Percentiles rank a stretch among this genome's conserved stretches.
Evolutionary conservation across 2,329 filamentous ascomycete species (phyloP).

Genomic region (Fusarium sp.): DNA sequence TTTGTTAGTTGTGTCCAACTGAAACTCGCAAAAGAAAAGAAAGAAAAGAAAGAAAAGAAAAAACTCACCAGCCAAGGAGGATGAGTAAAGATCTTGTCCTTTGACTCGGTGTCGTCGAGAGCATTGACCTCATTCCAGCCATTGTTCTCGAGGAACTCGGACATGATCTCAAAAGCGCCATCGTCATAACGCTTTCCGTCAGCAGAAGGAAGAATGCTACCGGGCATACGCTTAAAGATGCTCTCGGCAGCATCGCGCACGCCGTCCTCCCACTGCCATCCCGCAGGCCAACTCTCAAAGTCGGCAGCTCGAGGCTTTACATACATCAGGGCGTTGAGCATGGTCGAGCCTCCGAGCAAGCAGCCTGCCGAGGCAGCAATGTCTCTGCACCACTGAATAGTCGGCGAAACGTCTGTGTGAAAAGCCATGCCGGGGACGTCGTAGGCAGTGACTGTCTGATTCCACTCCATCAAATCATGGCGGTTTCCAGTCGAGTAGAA

Average conservation of each 20-base stretch:
- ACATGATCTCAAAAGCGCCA: constrained; percentile 69
- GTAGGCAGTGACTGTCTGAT: constrained; percentile 70
- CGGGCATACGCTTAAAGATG: constrained; percentile 63
- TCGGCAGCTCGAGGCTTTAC: constrained; percentile 71
- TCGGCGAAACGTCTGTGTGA: constrained; percentile 67
- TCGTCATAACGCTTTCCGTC: constrained; percentile 74
- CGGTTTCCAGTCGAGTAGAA: constrained; percentile 70
- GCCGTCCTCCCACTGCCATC: constrained; percentile 67
- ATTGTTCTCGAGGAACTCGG: constrained; percentile 63
- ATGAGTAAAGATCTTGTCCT: constrained; percentile 71
- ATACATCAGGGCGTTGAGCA: constrained; percentile 75
- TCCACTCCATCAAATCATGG: constrained; percentile 66
- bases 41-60: no score
- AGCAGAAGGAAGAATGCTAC: constrained; percentile 68
- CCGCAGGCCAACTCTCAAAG: constrained; percentile 73
- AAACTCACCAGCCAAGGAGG: constrained; percentile 64
- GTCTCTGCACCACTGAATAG: constrained; percentile 38
- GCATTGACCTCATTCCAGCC: constrained; percentile 71
- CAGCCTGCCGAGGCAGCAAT: constrained; percentile 59
- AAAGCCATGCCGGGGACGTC: constrained; percentile 76
- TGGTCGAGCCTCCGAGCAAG: constrained; percentile 70
- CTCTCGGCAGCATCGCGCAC: constrained; percentile 66
- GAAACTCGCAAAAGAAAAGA: no score
- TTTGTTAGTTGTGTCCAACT: background rate
- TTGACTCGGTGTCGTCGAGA: constrained; percentile 66